These are phyloP conservation scores for Akanthomyces dipterigenus DNA, from an alignment of 2,329 filamentous ascomycete species.

Conservation along the genomic window DNA sequence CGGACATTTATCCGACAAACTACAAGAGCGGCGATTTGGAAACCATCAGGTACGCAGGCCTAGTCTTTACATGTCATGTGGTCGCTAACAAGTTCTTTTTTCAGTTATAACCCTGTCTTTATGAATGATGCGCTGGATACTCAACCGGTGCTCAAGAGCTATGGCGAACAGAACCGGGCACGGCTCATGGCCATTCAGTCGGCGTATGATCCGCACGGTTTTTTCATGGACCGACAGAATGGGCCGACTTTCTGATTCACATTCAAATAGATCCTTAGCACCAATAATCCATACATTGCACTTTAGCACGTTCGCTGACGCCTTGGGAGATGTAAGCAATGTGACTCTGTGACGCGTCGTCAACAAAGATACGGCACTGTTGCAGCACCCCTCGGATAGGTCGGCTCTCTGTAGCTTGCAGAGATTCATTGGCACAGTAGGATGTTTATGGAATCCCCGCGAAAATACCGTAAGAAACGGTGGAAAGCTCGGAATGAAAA, in stretches of 20 bases:
- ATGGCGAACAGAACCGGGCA: slow-evolving; percentile 13
- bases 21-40: slow-evolving; percentile 16
- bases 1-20: slow-evolving; percentile 17
- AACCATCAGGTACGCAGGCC: slow-evolving; percentile 13
- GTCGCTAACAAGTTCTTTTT: not conserved
- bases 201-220: slow-evolving; percentile 15
- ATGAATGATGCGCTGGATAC: slow-evolving; percentile 19
- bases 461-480: no score
- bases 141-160: slow-evolving; percentile 17
- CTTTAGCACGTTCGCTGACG: no score
- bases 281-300: no score
- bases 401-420: no score
- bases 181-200: slow-evolving; percentile 12
- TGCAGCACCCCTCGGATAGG: no score
- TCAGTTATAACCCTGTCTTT: slow-evolving; percentile 19
- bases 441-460: no score
- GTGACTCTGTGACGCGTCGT: no score
- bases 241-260: not conserved
- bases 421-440: no score
- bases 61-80: not conserved
- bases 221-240: slow-evolving; percentile 8
- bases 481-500: no score
- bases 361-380: no score
- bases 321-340: no score
- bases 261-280: no score